A percentile compares a stretch with the other conserved stretches of the same genome.
Conservation (phyloP, 371 early-diverging fungal genomes). For the Syncephalastrum racemosum region DNA sequence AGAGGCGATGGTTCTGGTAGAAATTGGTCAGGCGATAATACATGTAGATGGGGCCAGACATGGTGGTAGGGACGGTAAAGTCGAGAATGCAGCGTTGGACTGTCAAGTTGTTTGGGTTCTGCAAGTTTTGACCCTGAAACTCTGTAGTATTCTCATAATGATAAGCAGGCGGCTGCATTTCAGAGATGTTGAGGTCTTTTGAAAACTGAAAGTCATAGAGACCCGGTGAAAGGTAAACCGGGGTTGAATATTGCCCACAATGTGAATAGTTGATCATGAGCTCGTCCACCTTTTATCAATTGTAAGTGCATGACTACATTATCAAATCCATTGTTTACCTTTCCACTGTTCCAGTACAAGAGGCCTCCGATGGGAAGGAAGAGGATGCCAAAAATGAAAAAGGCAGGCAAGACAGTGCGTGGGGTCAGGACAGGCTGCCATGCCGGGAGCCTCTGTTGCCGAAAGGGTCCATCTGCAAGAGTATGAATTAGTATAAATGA, state of each 20-base stretch:
- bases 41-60: slow-evolving; percentile 83
- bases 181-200: slow-evolving; percentile 7
- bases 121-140: slow-evolving; percentile 34
- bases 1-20: slow-evolving; percentile 97
- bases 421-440: slow-evolving; percentile 98
- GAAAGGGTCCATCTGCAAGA: slow-evolving; percentile 86
- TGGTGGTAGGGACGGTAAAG: slow-evolving; percentile 65
- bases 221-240: slow-evolving; percentile 31
- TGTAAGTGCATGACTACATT: neutral
- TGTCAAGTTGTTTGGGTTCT: slow-evolving; percentile 42
- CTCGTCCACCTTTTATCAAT: slow-evolving; percentile 60
- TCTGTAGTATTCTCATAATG: slow-evolving; percentile 25
- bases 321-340: slow-evolving; percentile 9
- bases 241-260: slow-evolving; percentile 54
- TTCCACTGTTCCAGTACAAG: slow-evolving; percentile 54
- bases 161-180: slow-evolving; percentile 34
- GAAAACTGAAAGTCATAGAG: slow-evolving; percentile 24
- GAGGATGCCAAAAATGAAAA: slow-evolving; percentile 86
- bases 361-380: slow-evolving; percentile 92
- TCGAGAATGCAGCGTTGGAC: slow-evolving; percentile 71
- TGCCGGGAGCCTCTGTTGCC: slow-evolving; percentile 95
- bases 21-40: slow-evolving; percentile 97
- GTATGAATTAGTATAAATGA: no score
- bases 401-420: slow-evolving; percentile 88
- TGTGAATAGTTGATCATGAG: slow-evolving; percentile 89